phyloP scores from a whole-genome alignment of 805 yeast species.

The Dipodascus albidus region DNA sequence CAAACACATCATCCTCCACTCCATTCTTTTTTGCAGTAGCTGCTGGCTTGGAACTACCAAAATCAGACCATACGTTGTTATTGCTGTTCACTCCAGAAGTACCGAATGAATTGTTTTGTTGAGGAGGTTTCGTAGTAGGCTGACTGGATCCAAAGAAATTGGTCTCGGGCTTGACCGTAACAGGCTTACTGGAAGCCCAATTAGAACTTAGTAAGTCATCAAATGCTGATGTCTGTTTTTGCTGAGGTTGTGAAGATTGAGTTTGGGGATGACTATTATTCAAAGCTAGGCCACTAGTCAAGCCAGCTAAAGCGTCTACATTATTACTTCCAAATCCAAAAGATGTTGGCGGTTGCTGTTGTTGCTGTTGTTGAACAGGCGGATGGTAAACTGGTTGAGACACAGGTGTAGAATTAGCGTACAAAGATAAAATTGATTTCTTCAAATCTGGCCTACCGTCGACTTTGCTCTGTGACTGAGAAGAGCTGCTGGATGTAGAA shows the following conservation, averaged over 20 bases:
- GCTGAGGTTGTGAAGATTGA: background rate
- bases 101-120: background rate
- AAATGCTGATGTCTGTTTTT: background rate
- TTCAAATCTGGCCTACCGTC: slow-evolving; percentile 70
- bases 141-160: background rate
- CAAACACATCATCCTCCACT: slow-evolving; percentile 23
- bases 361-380: slow-evolving; percentile 2
- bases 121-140: background rate
- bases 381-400: background rate
- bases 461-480: background rate
- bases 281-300: background rate
- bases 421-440: slow-evolving; percentile 80
- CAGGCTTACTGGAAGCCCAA: background rate
- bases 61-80: background rate
- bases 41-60: background rate
- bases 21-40: background rate
- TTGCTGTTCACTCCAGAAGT: background rate
- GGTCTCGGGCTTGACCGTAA: slow-evolving; percentile 13
- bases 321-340: background rate
- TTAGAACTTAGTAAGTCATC: background rate
- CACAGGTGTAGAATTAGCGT: slow-evolving; percentile 21
- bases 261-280: background rate
- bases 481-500: background rate
- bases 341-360: background rate
- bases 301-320: background rate